A percentile compares a stretch with the other conserved stretches of the same genome.
Evolutionary conservation across 1,284 basidiomycete genomes (phyloP).

Genomic region (Tilletia horrida): DNA sequence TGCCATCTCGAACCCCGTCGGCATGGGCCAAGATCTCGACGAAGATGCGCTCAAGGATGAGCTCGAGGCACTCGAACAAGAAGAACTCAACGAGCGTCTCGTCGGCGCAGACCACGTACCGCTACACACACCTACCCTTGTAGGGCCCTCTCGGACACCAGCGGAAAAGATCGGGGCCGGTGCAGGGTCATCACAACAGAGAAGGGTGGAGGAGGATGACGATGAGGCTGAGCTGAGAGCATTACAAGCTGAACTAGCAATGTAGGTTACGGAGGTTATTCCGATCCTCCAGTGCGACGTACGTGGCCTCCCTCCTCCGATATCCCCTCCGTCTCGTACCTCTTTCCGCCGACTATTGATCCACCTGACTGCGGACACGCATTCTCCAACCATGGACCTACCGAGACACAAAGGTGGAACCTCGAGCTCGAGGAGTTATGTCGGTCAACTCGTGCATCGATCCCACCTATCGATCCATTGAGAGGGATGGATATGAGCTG

Average conservation of each 20-base stretch:
- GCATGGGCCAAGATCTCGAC: conserved; percentile 66
- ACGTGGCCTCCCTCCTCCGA: background rate
- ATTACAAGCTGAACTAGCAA: conserved; percentile 72
- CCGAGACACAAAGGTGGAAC: too few relatives aligned
- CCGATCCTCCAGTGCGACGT: background rate
- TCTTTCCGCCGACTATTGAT: background rate
- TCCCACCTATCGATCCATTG: too few relatives aligned
- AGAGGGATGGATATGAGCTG: too few relatives aligned
- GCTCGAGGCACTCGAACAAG: conserved; percentile 85
- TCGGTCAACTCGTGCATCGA: too few relatives aligned
- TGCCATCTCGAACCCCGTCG: conserved; percentile 79
- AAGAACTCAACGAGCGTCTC: conserved; percentile 81
- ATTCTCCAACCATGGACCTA: too few relatives aligned
- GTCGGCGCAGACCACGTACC: conserved; percentile 86
- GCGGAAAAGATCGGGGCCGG: background rate
- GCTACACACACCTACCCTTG: conserved; percentile 65
- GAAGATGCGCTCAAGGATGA: conserved; percentile 83
- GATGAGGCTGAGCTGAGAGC: conserved; percentile 88
- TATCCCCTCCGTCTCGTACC: background rate
- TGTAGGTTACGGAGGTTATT: conserved; percentile 28
- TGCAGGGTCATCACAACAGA: background rate
- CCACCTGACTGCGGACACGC: too few relatives aligned
- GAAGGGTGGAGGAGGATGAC: conserved; percentile 72
- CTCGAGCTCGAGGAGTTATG: too few relatives aligned
- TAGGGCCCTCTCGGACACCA: background rate